These are phyloP conservation scores for Beauveria varroae DNA, from an alignment of 2,329 filamentous ascomycete species.

Conservation along the genomic window DNA sequence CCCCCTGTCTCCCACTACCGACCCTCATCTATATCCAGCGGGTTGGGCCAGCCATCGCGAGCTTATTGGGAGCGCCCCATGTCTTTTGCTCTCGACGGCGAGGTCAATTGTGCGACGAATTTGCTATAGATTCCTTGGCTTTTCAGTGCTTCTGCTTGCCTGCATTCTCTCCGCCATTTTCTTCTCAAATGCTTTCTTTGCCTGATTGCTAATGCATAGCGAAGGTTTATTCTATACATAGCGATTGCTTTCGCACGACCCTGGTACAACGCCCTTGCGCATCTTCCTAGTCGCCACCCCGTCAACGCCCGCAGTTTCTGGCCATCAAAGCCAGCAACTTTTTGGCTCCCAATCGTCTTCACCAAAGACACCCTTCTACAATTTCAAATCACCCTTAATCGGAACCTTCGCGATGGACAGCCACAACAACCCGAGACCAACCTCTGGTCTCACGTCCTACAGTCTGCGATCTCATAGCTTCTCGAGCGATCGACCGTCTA, in stretches of 20 bases:
- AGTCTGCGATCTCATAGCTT: slow-evolving; percentile 50
- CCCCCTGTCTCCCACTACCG: slow-evolving; percentile 3
- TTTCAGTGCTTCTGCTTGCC: not conserved
- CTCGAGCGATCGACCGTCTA: slow-evolving; percentile 63
- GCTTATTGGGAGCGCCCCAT: not conserved
- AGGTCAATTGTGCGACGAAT: not conserved
- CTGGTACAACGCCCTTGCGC: slow-evolving; percentile 2
- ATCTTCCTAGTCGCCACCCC: not conserved
- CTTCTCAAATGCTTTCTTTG: not conserved
- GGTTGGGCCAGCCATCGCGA: slow-evolving; percentile 1
- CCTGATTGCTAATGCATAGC: slow-evolving; percentile 6
- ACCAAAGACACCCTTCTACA: not conserved
- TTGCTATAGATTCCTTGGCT: not conserved
- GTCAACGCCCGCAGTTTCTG: not conserved
- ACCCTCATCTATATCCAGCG: slow-evolving; percentile 7
- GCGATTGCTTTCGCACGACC: slow-evolving; percentile 9
- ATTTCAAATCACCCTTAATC: not conserved
- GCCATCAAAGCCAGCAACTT: not conserved
- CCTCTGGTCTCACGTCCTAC: slow-evolving; percentile 27
- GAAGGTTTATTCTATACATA: not conserved
- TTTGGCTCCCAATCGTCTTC: not conserved
- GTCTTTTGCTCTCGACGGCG: not conserved
- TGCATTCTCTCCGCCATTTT: not conserved
- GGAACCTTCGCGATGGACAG: not conserved
- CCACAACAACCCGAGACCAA: slow-evolving; percentile 21